These are phyloP conservation scores for Botrytis byssoidea DNA, from an alignment of 2,329 filamentous ascomycete species.

Conservation along the genomic window DNA sequence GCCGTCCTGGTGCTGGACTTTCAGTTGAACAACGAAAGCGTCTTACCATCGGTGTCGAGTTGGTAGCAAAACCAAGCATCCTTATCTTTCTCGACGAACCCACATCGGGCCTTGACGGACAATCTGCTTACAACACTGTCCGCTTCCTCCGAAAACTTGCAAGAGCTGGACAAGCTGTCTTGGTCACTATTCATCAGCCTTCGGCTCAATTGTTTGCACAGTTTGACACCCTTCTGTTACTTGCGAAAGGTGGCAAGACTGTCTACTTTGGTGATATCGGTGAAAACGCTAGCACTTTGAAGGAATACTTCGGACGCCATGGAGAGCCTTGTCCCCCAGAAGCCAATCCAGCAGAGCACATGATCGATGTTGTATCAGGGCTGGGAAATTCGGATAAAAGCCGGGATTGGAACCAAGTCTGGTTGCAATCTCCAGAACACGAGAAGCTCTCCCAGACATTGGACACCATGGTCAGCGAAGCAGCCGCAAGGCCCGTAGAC, in stretches of 20 bases:
- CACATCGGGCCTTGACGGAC: conserved; percentile 60
- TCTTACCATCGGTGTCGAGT: conserved; percentile 59
- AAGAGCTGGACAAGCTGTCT: conserved; percentile 51
- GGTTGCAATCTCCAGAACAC: conserved; percentile 60
- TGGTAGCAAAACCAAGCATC: conserved; percentile 56
- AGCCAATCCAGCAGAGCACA: conserved; percentile 47
- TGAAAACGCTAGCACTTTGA: conserved; percentile 54
- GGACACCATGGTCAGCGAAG: conserved; percentile 53
- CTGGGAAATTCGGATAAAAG: conserved; percentile 47
- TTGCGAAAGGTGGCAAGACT: conserved; percentile 62
- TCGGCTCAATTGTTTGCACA: conserved; percentile 52
- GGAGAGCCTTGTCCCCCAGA: conserved; percentile 41
- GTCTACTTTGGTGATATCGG: conserved; percentile 70
- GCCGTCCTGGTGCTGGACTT: conserved; percentile 58
- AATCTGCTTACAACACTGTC: conserved; percentile 63
- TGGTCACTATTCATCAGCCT: conserved; percentile 58
- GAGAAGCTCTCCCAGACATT: conserved; percentile 56
- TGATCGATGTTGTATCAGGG: conserved; percentile 48
- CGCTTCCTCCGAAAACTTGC: conserved; percentile 61
- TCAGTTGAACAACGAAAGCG: conserved; percentile 63
- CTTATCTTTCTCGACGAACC: conserved; percentile 63
- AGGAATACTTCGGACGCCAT: conserved; percentile 59
- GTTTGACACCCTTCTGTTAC: conserved; percentile 62
- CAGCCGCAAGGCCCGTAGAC: conserved; percentile 39
- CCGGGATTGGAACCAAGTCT: conserved; percentile 66